These are phyloP conservation scores for Xylariaceae sp. DNA, from an alignment of 2,329 filamentous ascomycete genomes.

Conservation along the genomic window DNA sequence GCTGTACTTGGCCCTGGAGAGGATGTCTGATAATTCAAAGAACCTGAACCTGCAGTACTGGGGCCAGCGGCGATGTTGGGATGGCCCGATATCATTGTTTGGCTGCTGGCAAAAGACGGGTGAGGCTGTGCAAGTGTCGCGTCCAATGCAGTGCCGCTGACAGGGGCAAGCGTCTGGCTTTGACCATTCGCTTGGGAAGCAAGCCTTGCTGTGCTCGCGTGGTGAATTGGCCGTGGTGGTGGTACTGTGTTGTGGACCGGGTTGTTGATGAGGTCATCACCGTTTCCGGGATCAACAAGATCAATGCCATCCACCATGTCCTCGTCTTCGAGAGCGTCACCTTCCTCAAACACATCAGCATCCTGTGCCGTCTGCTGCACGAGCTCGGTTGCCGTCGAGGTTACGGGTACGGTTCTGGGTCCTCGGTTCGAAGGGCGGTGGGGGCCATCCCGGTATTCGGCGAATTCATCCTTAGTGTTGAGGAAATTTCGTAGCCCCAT, in stretches of 20 bases:
- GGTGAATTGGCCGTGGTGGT: conserved; percentile 21
- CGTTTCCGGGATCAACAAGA: conserved; percentile 23
- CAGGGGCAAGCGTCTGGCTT: background rate
- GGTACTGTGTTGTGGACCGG: conserved; percentile 17
- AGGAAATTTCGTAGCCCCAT: conserved; percentile 70
- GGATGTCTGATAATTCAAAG: conserved; percentile 17
- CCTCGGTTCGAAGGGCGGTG: background rate
- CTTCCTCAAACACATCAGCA: conserved; percentile 28
- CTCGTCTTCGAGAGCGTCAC: conserved; percentile 29
- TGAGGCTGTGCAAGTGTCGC: background rate
- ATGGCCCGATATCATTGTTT: conserved; percentile 2
- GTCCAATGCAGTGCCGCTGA: background rate
- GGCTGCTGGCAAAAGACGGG: conserved; percentile 5
- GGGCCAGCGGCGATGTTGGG: conserved; percentile 15
- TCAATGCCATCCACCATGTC: conserved; percentile 33
- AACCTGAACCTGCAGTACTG: conserved; percentile 23
- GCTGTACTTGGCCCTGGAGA: conserved; percentile 26
- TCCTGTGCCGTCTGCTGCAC: conserved; percentile 14
- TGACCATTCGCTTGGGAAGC: conserved; percentile 2
- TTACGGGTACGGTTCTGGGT: too few relatives aligned
- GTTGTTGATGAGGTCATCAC: conserved; percentile 17
- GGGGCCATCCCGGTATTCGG: conserved; percentile 29
- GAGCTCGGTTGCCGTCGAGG: conserved; percentile 11
- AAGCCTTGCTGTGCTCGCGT: background rate
- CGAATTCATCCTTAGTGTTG: conserved; percentile 50